phyloP scores from a whole-genome alignment of 257 asterid species.

The Cinchona pubescens region DNA sequence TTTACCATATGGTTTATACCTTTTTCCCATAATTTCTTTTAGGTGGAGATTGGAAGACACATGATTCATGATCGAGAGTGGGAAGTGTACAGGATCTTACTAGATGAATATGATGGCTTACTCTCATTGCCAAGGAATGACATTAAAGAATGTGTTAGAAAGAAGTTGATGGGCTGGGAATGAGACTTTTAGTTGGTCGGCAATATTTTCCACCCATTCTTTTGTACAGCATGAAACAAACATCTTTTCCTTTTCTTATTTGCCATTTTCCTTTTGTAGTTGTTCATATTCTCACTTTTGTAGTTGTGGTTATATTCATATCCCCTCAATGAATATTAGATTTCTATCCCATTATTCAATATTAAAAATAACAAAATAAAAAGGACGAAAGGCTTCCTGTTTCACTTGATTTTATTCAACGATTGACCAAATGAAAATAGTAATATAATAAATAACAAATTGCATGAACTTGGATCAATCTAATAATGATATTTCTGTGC shows the following conservation, averaged over 20 bases:
- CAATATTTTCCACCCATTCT: conserved; percentile 12
- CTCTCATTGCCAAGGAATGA: conserved; percentile 43
- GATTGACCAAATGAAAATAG: too few species aligned
- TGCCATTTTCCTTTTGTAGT: background rate
- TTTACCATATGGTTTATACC: background rate
- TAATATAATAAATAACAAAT: too few species aligned
- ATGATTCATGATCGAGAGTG: conserved; percentile 55
- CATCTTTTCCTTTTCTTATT: background rate
- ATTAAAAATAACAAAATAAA: too few species aligned
- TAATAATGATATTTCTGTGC: too few species aligned
- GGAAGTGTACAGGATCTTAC: conserved; percentile 70
- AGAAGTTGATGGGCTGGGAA: conserved; percentile 67
- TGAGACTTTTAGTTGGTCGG: conserved; percentile 24
- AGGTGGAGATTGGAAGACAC: conserved; percentile 74
- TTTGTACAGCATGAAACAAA: conserved; percentile 35
- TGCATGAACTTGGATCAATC: too few species aligned
- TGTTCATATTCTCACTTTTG: too few species aligned
- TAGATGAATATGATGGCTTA: conserved; percentile 44
- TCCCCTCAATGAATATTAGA: too few species aligned
- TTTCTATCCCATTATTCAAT: too few species aligned
- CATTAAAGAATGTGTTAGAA: conserved; percentile 54
- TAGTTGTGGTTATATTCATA: too few species aligned
- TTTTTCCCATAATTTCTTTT: background rate
- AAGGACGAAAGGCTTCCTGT: too few species aligned
- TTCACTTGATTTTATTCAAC: too few species aligned